Evolutionary conservation across 371 early-diverging fungal genomes (phyloP).

Genomic region (Mortierella sp.): DNA sequence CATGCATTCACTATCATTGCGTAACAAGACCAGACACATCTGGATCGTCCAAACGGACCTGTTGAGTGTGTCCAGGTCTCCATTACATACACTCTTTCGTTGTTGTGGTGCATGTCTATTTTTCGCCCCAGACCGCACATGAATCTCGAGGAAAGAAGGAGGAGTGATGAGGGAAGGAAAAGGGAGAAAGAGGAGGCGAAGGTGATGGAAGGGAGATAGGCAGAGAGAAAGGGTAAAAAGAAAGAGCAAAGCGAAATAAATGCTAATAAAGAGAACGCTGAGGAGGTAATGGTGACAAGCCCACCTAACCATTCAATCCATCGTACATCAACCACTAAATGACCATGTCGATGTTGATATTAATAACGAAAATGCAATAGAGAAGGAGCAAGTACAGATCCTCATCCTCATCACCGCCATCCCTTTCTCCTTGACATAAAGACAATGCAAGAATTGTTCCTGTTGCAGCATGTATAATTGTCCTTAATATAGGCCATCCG

Average conservation of each 20-base stretch:
- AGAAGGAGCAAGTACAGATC: not conserved
- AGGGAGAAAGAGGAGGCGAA: not conserved
- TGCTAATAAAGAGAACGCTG: not conserved
- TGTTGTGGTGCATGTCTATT: slow-evolving; percentile 6
- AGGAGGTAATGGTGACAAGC: not conserved
- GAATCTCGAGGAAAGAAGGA: not conserved
- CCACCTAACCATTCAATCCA: not conserved
- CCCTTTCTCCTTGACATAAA: not conserved
- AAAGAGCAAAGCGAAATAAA: not conserved
- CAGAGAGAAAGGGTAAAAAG: not conserved
- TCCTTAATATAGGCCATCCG: slow-evolving; percentile 11
- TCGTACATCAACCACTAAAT: not conserved
- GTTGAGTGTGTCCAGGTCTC: not conserved
- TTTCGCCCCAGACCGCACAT: not conserved
- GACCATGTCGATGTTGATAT: not conserved
- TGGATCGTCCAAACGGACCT: slow-evolving; percentile 3
- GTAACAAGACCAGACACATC: slow-evolving; percentile 2
- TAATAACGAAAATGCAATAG: slow-evolving; percentile 9
- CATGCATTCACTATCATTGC: slow-evolving; percentile 9
- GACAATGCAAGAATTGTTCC: not conserved
- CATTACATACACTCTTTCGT: not conserved
- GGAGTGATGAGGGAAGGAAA: not conserved
- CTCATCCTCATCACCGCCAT: not conserved
- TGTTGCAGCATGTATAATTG: not conserved
- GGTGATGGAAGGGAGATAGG: not conserved